Evolutionary conservation across 495 filamentous ascomycete species (phyloP), one percentile per base, ranked within the genome.

Genomic region (Talaromyces trachyspermus): DNA sequence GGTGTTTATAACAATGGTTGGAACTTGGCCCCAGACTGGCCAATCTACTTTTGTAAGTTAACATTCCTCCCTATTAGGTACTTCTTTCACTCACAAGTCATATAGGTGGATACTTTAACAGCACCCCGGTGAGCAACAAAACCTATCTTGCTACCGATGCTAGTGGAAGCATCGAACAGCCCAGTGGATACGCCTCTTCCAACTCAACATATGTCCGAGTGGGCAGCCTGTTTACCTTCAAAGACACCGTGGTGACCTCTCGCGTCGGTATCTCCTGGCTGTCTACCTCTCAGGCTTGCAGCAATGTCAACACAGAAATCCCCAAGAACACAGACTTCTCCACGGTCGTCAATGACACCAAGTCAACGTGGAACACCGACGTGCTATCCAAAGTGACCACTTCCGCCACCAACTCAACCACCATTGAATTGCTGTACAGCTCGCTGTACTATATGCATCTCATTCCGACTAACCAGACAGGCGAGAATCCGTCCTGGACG

Each of bases 221-320:
- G 5, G 68, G 65, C 10, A 60, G 48, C 2, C 26, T 69, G 0
- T 71, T 65, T 46, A 58, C 67, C 2, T 69, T 69, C 47, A 38
- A 49, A 6, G 52, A 65, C 3, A 45, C 43, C 19, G 49, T 60
- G 22, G 66, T 88, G 4, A 72, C 65, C 5, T 86, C 83, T 7
- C 71, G 78, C 8, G 83, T 88, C 4, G 84, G 84, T 1, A 78
- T 87, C 19, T 87, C 82, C 10, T 86, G 80, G 63, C 78, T 87
- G 8, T 86, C 83, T 7, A 53, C 70, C 0, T 63, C 63, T n/a
- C 72, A 80, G 49, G 84, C 84, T 6, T 86, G 84, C 56, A 36
- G 58, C 10, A 77, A 80, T 49, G 69, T 83, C 11, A 57, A 80
- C 9, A 47, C 52, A 4, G 78, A 88, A 55, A 83, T 87, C 29